phyloP scores from a whole-genome alignment of 495 filamentous ascomycete species.

The Talaromyces nanjingensis region DNA sequence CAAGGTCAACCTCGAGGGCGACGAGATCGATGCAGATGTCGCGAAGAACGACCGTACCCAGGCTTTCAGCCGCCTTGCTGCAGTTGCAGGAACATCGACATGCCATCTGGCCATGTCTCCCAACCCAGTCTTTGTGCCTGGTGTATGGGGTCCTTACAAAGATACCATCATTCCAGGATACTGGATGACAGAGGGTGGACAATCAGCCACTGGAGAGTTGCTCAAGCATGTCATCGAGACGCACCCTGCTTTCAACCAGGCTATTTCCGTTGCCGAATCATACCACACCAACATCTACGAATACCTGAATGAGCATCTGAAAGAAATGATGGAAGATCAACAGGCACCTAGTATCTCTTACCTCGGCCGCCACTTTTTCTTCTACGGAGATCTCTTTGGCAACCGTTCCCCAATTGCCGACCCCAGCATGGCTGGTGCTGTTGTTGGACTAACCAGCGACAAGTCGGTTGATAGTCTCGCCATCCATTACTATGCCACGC shows the following conservation, averaged over 20 bases:
- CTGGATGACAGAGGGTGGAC: constrained; percentile 96
- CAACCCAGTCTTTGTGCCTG: constrained; percentile 82
- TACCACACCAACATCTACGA: constrained; percentile 84
- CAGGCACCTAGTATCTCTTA: constrained; percentile 73
- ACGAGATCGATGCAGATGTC: constrained; percentile 50
- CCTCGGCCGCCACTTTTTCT: constrained; percentile 87
- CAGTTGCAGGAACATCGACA: constrained; percentile 95
- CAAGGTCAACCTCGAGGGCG: constrained; percentile 64
- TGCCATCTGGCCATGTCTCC: constrained; percentile 95
- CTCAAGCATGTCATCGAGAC: constrained; percentile 91
- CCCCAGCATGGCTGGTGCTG: constrained; percentile 79
- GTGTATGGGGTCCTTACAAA: constrained; percentile 94
- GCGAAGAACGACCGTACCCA: constrained; percentile 75
- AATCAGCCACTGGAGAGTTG: constrained; percentile 90
- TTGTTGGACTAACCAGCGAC: constrained; percentile 80
- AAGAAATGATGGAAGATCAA: constrained; percentile 58
- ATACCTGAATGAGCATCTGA: constrained; percentile 84
- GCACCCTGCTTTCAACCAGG: constrained; percentile 78
- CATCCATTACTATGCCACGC: constrained; percentile 83
- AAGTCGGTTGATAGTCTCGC: constrained; percentile 79
- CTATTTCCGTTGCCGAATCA: constrained; percentile 64
- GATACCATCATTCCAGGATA: constrained; percentile 85
- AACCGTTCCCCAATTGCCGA: constrained; percentile 93
- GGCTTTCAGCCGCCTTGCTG: constrained; percentile 87
- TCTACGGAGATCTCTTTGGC: constrained; percentile 97